These are phyloP conservation scores for Pisolithus microcarpus DNA, from an alignment of 768 basidiomycete species.

Conservation along the genomic window DNA sequence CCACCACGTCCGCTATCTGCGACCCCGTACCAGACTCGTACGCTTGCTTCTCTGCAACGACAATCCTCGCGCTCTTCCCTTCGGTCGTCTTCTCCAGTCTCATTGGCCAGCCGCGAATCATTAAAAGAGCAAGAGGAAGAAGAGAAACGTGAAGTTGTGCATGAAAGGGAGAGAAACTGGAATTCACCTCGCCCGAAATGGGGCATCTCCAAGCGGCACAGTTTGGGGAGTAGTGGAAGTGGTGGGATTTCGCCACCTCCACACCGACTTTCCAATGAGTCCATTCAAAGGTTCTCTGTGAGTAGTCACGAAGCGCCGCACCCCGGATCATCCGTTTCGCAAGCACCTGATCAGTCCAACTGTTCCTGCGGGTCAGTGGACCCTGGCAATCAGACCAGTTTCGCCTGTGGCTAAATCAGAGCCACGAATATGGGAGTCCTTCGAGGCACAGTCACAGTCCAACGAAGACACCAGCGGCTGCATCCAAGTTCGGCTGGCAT, in stretches of 20 bases:
- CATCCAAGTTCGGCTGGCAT: conserved; percentile 33
- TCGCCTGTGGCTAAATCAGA: not conserved
- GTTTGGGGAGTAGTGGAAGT: conserved; percentile 4
- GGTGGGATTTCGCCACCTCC: conserved; percentile 10
- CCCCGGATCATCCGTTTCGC: not conserved
- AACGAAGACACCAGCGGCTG: conserved; percentile 14
- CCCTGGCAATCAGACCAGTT: conserved; percentile 4
- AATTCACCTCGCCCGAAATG: conserved; percentile 59
- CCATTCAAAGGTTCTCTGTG: too few relatives aligned
- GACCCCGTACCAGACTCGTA: conserved; percentile 29
- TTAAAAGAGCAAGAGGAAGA: conserved; percentile 26
- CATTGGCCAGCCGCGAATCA: conserved; percentile 28
- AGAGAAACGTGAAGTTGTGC: conserved; percentile 29
- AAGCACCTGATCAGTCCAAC: not conserved
- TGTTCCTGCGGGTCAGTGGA: not conserved
- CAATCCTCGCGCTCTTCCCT: conserved; percentile 27
- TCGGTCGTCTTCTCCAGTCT: conserved; percentile 38
- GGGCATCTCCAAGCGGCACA: conserved; percentile 23
- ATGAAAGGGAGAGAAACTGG: conserved; percentile 64
- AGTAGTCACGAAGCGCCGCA: conserved; percentile 4
- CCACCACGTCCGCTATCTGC: conserved; percentile 37
- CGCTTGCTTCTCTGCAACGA: conserved; percentile 24
- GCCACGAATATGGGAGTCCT: not conserved
- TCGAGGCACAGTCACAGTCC: conserved; percentile 6
- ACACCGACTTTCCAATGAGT: conserved; percentile 1